phyloP scores from a whole-genome alignment of 2,329 filamentous ascomycete genomes.

The Stagonosporopsis cucurbitacearum region DNA sequence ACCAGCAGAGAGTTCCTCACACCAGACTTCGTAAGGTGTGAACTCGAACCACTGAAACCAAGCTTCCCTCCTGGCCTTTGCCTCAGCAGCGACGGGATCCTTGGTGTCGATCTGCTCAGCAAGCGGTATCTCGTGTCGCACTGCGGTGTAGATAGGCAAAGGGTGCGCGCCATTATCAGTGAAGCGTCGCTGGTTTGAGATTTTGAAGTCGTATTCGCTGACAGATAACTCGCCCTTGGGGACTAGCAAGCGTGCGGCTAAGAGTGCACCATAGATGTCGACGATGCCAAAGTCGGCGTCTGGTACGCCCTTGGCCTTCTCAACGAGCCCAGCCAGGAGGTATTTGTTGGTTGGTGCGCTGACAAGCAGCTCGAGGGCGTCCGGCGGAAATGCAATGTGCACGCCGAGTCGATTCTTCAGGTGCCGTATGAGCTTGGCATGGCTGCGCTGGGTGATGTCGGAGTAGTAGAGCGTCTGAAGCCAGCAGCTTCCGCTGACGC shows the following conservation, averaged over 20 bases:
- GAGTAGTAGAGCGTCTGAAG: slow-evolving; percentile 87
- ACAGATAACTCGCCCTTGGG: slow-evolving; percentile 83
- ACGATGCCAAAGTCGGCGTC: slow-evolving; percentile 86
- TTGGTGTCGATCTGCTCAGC: slow-evolving; percentile 54
- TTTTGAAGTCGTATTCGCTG: slow-evolving; percentile 80
- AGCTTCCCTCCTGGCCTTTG: slow-evolving; percentile 65
- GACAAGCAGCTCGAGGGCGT: slow-evolving; percentile 80
- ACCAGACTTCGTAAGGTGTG: slow-evolving; percentile 93
- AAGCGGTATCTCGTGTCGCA: slow-evolving; percentile 90
- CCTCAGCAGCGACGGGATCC: slow-evolving; percentile 48
- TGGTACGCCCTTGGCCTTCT: slow-evolving; percentile 85
- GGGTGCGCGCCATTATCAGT: slow-evolving; percentile 81
- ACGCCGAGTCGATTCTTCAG: slow-evolving; percentile 83
- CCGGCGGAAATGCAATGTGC: slow-evolving; percentile 91
- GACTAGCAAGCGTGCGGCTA: slow-evolving; percentile 84
- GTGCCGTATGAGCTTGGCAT: slow-evolving; percentile 78
- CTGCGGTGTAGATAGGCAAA: slow-evolving; percentile 92
- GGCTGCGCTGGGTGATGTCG: slow-evolving; percentile 72
- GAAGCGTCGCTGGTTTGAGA: slow-evolving; percentile 83
- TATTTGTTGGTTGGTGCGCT: slow-evolving; percentile 92
- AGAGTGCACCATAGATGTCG: slow-evolving; percentile 86
- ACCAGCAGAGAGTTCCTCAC: slow-evolving; percentile 87
- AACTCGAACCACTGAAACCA: slow-evolving; percentile 98
- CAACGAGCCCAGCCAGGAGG: slow-evolving; percentile 84
- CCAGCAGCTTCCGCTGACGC: slow-evolving; percentile 97